phyloP scores from a whole-genome alignment of 2,329 filamentous ascomycete species.

The Penicillium sp. region DNA sequence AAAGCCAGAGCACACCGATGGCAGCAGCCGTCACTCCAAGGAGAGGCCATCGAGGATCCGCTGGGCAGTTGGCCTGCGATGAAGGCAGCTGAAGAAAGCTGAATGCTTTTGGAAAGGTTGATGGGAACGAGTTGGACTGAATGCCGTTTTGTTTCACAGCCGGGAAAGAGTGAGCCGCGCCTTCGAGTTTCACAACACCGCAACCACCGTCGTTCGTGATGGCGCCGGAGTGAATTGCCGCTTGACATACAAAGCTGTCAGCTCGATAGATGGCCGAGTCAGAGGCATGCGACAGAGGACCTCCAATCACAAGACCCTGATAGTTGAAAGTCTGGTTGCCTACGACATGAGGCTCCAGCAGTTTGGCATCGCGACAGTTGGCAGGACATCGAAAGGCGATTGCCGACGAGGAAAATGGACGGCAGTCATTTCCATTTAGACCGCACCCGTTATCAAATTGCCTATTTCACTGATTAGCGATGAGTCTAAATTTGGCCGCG shows the following conservation, averaged over 20 bases:
- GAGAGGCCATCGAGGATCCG: constrained; percentile 80
- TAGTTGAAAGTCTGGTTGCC: constrained; percentile 55
- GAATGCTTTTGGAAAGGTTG: constrained; percentile 86
- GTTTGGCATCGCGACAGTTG: constrained; percentile 48
- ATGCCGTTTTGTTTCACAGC: constrained; percentile 72
- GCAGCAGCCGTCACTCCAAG: constrained; percentile 80
- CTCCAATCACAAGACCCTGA: constrained; percentile 53
- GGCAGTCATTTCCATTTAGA: constrained; percentile 56
- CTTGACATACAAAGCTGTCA: constrained; percentile 83
- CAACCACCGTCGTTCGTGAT: constrained; percentile 76
- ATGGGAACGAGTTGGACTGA: constrained; percentile 73
- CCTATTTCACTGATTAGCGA: constrained; percentile 28
- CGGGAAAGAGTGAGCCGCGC: constrained; percentile 64
- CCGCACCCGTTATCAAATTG: constrained; percentile 50
- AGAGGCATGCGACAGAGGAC: constrained; percentile 39
- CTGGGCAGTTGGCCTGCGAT: constrained; percentile 61
- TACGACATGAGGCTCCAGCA: constrained; percentile 53
- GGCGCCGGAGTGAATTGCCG: constrained; percentile 81
- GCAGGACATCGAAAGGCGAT: constrained; percentile 59
- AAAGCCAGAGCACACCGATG: constrained; percentile 74
- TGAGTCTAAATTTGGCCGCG: neutral
- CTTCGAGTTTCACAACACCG: constrained; percentile 74
- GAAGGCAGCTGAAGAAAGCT: constrained; percentile 66
- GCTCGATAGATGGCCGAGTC: constrained; percentile 70
- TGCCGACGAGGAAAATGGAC: constrained; percentile 54